A percentile compares a stretch with the other conserved stretches of the same genome.
Conservation (phyloP, 2,329 filamentous ascomycete species). For the Ascochyta rabiei region DNA sequence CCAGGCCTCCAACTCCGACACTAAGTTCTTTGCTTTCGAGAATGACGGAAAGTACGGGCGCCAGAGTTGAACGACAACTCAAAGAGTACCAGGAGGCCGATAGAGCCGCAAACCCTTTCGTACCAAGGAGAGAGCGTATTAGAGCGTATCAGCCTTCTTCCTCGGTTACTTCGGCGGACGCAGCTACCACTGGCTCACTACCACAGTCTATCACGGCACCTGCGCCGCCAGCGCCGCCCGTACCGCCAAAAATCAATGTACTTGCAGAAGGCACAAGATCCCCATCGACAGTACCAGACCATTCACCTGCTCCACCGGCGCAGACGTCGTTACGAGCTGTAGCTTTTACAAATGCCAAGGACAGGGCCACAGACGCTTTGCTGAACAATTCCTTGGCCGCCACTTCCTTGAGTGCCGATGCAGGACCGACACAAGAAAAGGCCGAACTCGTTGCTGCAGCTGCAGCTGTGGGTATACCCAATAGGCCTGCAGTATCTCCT, state of each 20-base stretch:
- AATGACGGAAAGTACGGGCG: constrained; percentile 24
- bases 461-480: neutral
- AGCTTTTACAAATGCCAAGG: constrained; percentile 25
- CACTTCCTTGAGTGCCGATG: neutral
- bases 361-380: constrained; percentile 5
- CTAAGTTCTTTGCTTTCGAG: constrained; percentile 15
- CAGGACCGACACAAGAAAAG: constrained; percentile 1
- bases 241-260: neutral
- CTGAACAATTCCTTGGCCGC: neutral
- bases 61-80: constrained; percentile 10
- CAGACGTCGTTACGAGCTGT: constrained; percentile 38
- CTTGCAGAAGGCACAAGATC: constrained; percentile 38
- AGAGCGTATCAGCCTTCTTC: neutral
- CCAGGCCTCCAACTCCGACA: constrained; percentile 24
- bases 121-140: constrained; percentile 9
- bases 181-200: neutral
- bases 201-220: neutral
- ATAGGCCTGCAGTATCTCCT: neutral
- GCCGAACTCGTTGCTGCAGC: constrained; percentile 10
- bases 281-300: constrained; percentile 44
- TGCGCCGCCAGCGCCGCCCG: neutral
- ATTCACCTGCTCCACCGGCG: constrained; percentile 26
- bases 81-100: constrained; percentile 15
- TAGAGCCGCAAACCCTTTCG: constrained; percentile 19
- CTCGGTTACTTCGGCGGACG: neutral